phyloP scores from a whole-genome alignment of 768 basidiomycete species.

The Boletus subparvulus region DNA sequence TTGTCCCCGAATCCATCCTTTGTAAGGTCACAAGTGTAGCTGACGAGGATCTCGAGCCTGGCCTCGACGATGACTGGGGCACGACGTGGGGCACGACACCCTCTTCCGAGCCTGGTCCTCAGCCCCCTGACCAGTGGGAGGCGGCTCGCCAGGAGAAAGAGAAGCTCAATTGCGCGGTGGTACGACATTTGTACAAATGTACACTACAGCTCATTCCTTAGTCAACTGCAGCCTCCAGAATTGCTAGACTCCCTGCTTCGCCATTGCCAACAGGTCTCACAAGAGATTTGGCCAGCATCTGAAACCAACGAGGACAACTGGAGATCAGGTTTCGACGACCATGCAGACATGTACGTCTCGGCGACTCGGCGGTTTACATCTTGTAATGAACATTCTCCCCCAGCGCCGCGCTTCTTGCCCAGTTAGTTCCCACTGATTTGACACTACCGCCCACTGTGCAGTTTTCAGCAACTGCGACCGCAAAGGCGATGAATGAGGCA shows the following conservation, averaged over 20 bases:
- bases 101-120: constrained; percentile 16
- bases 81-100: constrained; percentile 38
- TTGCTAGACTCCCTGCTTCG: constrained; percentile 55
- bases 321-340: constrained; percentile 45
- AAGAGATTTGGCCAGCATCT: constrained; percentile 51
- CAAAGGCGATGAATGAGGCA: constrained; percentile 59
- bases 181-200: constrained; percentile 38
- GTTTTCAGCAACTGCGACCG: constrained; percentile 55
- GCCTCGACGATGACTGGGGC: constrained; percentile 38
- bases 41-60: neutral
- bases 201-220: constrained; percentile 19
- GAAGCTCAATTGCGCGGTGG: constrained; percentile 61
- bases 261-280: constrained; percentile 51
- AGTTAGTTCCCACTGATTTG: constrained; percentile 51
- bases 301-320: constrained; percentile 33
- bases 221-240: constrained; percentile 60
- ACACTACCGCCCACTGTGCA: constrained; percentile 48
- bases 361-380: neutral
- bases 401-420: constrained; percentile 43
- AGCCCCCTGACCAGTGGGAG: constrained; percentile 64
- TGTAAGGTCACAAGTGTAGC: neutral
- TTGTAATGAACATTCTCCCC: neutral
- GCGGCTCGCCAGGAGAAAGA: constrained; percentile 56
- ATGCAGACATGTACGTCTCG: constrained; percentile 58
- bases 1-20: too few species aligned